Percentiles rank a stretch among this genome's conserved stretches.
Conservation (phyloP, 495 filamentous ascomycete genomes). For the Choiromyces venosus region DNA sequence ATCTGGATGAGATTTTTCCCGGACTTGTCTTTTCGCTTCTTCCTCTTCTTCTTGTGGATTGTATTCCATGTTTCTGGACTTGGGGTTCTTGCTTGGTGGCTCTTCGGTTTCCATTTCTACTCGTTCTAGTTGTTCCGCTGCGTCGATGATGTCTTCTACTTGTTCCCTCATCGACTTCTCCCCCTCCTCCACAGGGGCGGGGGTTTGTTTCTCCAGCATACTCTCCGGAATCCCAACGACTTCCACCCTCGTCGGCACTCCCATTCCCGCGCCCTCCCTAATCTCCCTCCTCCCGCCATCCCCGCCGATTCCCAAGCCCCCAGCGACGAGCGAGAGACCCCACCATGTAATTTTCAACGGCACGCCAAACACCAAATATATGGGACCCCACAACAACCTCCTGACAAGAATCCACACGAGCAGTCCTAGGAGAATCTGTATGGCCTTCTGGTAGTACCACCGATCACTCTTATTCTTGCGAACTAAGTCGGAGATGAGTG, state of each 20-base stretch:
- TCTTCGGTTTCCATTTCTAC: slow-evolving; percentile 3
- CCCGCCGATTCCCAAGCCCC: slow-evolving; percentile 43
- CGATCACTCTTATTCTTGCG: slow-evolving; percentile 88
- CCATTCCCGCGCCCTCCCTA: slow-evolving; percentile 41
- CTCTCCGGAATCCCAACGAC: slow-evolving; percentile 43
- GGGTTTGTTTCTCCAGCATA: slow-evolving; percentile 48
- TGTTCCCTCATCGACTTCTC: slow-evolving; percentile 47
- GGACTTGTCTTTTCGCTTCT: background rate
- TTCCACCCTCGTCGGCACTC: slow-evolving; percentile 30
- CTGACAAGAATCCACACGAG: slow-evolving; percentile 81
- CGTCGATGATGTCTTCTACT: slow-evolving; percentile 51
- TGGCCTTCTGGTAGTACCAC: slow-evolving; percentile 87
- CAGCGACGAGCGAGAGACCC: slow-evolving; percentile 46
- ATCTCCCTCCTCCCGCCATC: slow-evolving; percentile 44
- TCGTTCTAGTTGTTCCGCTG: slow-evolving; percentile 28
- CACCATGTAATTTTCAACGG: slow-evolving; percentile 62
- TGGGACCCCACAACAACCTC: slow-evolving; percentile 75
- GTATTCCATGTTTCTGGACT: slow-evolving; percentile 14
- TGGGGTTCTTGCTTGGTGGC: background rate
- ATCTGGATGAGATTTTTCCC: slow-evolving; percentile 13
- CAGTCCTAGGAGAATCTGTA: slow-evolving; percentile 71
- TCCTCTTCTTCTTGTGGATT: slow-evolving; percentile 10
- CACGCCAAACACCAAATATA: slow-evolving; percentile 82
- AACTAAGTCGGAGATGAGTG: slow-evolving; percentile 71
- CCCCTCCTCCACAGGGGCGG: slow-evolving; percentile 31